phyloP scores from a whole-genome alignment of 495 filamentous ascomycete species.

The Hypoxylon rickii region DNA sequence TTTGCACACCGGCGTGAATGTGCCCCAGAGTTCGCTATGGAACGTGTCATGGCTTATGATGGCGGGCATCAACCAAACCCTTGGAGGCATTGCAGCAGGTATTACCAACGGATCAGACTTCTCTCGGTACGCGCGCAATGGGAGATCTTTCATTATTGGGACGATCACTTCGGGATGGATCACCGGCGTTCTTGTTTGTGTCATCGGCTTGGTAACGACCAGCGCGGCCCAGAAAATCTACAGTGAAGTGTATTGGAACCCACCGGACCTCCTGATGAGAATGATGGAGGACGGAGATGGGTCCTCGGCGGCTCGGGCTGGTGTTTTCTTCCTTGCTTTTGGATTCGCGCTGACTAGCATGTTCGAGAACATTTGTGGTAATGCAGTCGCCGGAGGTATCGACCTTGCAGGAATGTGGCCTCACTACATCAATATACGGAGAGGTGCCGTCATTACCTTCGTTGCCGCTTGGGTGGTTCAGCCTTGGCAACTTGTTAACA shows the following conservation, averaged over 20 bases:
- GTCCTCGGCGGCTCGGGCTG: constrained; percentile 40
- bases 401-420: constrained; percentile 53
- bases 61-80: constrained; percentile 42
- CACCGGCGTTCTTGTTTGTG: constrained; percentile 33
- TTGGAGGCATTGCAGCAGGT: constrained; percentile 41
- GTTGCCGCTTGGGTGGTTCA: constrained; percentile 47
- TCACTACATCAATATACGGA: constrained; percentile 55
- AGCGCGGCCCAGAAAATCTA: constrained; percentile 46
- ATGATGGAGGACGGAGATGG: constrained; percentile 34
- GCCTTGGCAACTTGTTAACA: constrained; percentile 58
- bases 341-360: constrained; percentile 35
- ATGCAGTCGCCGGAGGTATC: constrained; percentile 45
- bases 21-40: constrained; percentile 29
- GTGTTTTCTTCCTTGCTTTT: constrained; percentile 43
- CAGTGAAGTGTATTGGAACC: constrained; percentile 47
- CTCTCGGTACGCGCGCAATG: constrained; percentile 38
- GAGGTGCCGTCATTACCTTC: constrained; percentile 51
- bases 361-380: constrained; percentile 38
- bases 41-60: constrained; percentile 42
- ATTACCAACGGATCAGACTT: constrained; percentile 50
- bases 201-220: constrained; percentile 42
- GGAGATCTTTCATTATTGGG: constrained; percentile 39
- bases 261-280: constrained; percentile 38
- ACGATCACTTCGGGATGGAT: constrained; percentile 42
- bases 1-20: constrained; percentile 22